These are phyloP conservation scores for Achaetomium macrosporum DNA, from an alignment of 2,329 filamentous ascomycete species.

Conservation along the genomic window DNA sequence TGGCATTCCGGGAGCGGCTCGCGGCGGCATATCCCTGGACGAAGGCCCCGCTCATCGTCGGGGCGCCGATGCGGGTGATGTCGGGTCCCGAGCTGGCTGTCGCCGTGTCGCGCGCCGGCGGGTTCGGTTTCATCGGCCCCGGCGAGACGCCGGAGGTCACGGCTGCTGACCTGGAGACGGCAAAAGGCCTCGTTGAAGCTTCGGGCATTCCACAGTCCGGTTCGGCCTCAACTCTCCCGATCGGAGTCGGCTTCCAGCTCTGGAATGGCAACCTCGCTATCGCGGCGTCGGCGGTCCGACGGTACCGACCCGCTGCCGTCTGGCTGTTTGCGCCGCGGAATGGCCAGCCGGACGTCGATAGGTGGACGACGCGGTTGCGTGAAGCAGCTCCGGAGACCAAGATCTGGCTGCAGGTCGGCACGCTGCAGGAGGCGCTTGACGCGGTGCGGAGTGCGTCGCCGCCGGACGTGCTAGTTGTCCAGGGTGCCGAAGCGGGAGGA, in stretches of 20 bases:
- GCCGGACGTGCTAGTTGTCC: conserved; percentile 47
- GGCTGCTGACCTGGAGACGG: conserved; percentile 28
- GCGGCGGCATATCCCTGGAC: conserved; percentile 45
- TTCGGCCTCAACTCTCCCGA: conserved; percentile 29
- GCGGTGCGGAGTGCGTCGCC: conserved; percentile 30
- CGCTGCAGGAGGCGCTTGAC: conserved; percentile 41
- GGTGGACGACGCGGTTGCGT: conserved; percentile 42
- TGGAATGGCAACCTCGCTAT: conserved; percentile 38
- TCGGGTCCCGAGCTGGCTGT: conserved; percentile 49
- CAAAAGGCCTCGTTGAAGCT: conserved; percentile 20
- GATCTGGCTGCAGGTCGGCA: conserved; percentile 50
- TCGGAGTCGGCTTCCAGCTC: conserved; percentile 43
- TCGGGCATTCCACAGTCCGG: conserved; percentile 11
- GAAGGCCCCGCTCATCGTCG: conserved; percentile 49
- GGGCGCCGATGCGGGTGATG: conserved; percentile 66
- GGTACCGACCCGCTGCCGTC: conserved; percentile 33
- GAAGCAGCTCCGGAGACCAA: conserved; percentile 35
- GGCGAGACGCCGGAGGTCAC: conserved; percentile 31
- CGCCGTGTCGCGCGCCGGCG: conserved; percentile 64
- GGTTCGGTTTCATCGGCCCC: conserved; percentile 49
- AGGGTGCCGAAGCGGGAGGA: conserved; percentile 49
- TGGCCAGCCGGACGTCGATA: conserved; percentile 33
- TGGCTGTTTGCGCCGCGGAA: conserved; percentile 43
- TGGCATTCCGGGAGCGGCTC: conserved; percentile 7
- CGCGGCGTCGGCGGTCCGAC: conserved; percentile 28